Percentiles rank a stretch among this genome's conserved stretches.
phyloP scores from a whole-genome alignment of 225 moss, liverwort and hornwort species.

The Anthoceros angustus region DNA sequence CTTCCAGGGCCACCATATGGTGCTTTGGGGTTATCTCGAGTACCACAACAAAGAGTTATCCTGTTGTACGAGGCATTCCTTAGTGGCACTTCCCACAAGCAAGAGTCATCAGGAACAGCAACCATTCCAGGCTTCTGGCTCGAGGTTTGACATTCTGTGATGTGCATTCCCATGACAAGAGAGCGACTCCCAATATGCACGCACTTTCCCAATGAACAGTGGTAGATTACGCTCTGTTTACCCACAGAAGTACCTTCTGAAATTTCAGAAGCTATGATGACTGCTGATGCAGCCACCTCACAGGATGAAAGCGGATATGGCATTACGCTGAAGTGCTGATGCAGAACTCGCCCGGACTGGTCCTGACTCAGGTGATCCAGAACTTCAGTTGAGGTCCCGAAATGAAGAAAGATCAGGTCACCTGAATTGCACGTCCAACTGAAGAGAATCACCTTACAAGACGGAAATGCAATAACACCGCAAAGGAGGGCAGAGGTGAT shows the following conservation, averaged over 20 bases:
- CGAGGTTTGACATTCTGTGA: constrained; percentile 1
- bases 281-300: constrained; percentile 39
- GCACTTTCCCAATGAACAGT: constrained; percentile 39
- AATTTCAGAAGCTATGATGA: constrained; percentile 33
- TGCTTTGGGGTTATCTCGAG: constrained; percentile 54
- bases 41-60: constrained; percentile 47
- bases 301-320: constrained; percentile 17
- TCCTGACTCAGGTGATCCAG: constrained; percentile 42
- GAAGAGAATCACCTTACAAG: too few relatives aligned
- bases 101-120: constrained; percentile 38
- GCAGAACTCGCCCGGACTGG: constrained; percentile 22
- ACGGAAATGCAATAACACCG: too few relatives aligned
- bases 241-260: constrained; percentile 33
- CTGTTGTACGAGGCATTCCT: constrained; percentile 12
- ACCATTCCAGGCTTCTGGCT: constrained; percentile 4
- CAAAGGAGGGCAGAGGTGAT: too few relatives aligned
- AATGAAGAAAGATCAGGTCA: constrained; percentile 54
- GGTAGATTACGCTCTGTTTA: constrained; percentile 38
- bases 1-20: constrained; percentile 18
- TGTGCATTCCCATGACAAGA: constrained; percentile 30
- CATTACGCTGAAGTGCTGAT: constrained; percentile 44
- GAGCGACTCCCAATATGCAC: constrained; percentile 35
- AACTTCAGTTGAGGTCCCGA: constrained; percentile 60
- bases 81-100: constrained; percentile 54
- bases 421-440: constrained; percentile 15